A percentile compares a stretch with the other conserved stretches of the same genome.
phyloP scores from a whole-genome alignment of 208 protist genomes.

The Trypanosoma melophagium region DNA sequence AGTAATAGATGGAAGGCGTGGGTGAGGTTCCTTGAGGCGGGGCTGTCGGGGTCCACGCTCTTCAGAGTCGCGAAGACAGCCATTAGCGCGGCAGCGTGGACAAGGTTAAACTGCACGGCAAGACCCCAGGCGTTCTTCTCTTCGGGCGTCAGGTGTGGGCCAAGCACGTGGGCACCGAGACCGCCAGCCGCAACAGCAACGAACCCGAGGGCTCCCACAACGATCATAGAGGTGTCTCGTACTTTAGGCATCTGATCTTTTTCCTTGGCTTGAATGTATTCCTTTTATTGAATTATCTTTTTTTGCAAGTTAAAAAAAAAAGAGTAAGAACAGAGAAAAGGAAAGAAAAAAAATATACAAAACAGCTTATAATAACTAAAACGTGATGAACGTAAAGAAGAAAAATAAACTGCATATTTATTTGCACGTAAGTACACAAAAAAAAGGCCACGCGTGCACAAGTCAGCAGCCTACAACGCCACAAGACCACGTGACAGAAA shows the following conservation, averaged over 20 bases:
- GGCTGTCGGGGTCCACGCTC: conserved; percentile 12
- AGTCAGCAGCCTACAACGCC: too few relatives aligned
- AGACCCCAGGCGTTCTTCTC: conserved; percentile 14
- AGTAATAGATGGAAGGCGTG: conserved; percentile 56
- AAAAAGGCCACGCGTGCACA: too few relatives aligned
- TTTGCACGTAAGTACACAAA: too few relatives aligned
- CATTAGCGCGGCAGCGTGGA: conserved; percentile 67
- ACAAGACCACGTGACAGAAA: too few relatives aligned
- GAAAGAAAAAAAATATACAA: too few relatives aligned
- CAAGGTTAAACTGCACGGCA: conserved; percentile 55
- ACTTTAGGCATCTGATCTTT: conserved; percentile 22
- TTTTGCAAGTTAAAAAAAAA: too few relatives aligned
- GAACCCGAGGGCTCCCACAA: conserved; percentile 22
- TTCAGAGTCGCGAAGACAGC: conserved; percentile 33
- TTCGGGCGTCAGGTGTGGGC: not conserved
- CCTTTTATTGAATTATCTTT: too few relatives aligned
- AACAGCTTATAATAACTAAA: too few relatives aligned
- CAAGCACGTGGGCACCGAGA: conserved; percentile 25
- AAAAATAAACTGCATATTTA: too few relatives aligned
- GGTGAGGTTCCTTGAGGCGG: conserved; percentile 33
- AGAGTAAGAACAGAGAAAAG: too few relatives aligned
- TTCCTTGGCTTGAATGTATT: not conserved
- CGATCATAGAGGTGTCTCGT: conserved; percentile 18
- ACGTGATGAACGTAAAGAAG: too few relatives aligned
- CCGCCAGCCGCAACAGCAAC: conserved; percentile 24